Conservation (phyloP, 345 rosid species). For the Populus nigra region DNA sequence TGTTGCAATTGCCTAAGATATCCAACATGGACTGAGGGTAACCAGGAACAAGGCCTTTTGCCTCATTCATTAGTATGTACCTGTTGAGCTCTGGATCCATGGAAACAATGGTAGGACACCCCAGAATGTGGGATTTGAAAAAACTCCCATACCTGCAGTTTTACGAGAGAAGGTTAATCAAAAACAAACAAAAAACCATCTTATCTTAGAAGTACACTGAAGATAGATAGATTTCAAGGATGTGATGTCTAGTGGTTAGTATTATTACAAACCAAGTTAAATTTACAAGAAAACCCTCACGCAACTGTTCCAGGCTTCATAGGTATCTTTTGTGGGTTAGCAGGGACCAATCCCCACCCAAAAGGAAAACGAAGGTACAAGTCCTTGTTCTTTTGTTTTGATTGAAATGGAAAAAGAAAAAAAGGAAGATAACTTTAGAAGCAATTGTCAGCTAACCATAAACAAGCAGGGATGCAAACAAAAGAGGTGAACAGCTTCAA, state of each 20-base stretch:
- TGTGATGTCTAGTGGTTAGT: background rate
- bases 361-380: slow-evolving; percentile 2
- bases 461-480: background rate
- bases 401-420: background rate
- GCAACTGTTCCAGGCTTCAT: slow-evolving; percentile 5
- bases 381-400: background rate
- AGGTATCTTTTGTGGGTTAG: slow-evolving; percentile 16
- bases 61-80: slow-evolving; percentile 74
- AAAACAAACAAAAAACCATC: background rate
- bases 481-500: slow-evolving; percentile 2
- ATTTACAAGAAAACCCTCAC: slow-evolving; percentile 31
- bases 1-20: slow-evolving; percentile 67
- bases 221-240: background rate
- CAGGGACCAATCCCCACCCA: slow-evolving; percentile 19
- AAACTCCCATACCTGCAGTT: slow-evolving; percentile 61
- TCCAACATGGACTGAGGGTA: slow-evolving; percentile 88
- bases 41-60: slow-evolving; percentile 83
- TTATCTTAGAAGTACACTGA: background rate
- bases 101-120: slow-evolving; percentile 73
- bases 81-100: slow-evolving; percentile 82
- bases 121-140: slow-evolving; percentile 80
- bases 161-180: background rate
- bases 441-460: slow-evolving; percentile 5
- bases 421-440: slow-evolving; percentile 6
- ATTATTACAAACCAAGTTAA: background rate